Conservation (phyloP, 148 eudicot genomes). For the Amaranthus hypochondriacus region DNA sequence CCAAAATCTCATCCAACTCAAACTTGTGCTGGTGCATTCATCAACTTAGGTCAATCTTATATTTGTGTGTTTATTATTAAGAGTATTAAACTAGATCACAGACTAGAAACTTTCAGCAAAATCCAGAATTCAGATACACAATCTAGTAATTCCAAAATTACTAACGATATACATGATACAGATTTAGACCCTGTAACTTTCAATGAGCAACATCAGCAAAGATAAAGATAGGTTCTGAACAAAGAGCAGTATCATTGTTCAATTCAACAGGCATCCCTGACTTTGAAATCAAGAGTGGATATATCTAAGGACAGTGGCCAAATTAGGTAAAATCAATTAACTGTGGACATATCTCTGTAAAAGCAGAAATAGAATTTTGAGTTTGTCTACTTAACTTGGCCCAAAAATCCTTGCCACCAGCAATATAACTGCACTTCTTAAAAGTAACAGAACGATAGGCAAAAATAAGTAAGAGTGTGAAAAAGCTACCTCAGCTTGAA, state of each 20-base stretch:
- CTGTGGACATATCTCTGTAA: not conserved
- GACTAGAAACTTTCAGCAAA: no score
- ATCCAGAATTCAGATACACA: not conserved
- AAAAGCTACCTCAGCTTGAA: constrained; percentile 80
- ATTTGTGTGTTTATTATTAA: no score
- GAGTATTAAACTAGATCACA: not conserved
- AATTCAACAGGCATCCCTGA: not conserved
- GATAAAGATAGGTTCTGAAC: not conserved
- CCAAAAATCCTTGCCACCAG: not conserved
- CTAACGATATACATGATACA: not conserved
- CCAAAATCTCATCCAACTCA: not conserved
- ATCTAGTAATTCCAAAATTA: not conserved
- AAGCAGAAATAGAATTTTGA: not conserved
- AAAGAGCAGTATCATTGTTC: not conserved
- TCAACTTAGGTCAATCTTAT: not conserved
- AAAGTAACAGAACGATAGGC: not conserved
- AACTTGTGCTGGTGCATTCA: constrained; percentile 1
- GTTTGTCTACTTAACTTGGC: not conserved
- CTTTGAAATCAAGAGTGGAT: not conserved
- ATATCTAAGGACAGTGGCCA: not conserved
- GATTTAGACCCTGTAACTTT: not conserved
- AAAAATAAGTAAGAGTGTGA: not conserved
- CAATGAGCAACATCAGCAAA: not conserved
- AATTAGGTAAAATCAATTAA: not conserved
- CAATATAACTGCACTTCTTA: not conserved